A percentile compares a stretch with the other conserved stretches of the same genome.
Evolutionary conservation across 805 yeast species (phyloP).

Genomic region (Wickerhamomyces subpelliculosus): DNA sequence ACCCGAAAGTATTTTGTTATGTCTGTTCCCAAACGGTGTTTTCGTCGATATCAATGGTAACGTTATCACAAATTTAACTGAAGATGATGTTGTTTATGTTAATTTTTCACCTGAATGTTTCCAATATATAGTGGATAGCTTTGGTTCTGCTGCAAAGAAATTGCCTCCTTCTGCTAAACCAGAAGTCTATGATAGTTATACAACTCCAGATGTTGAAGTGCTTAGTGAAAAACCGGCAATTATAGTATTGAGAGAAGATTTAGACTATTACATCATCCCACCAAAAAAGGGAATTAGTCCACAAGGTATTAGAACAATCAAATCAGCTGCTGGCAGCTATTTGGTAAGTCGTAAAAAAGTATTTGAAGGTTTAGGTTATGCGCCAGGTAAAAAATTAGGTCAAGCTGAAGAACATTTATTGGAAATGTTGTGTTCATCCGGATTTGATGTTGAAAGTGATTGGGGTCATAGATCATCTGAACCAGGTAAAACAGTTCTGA

Average conservation of each 20-base stretch:
- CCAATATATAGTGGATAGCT: constrained; percentile 69
- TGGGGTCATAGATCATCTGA: constrained; percentile 94
- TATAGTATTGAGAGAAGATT: constrained; percentile 87
- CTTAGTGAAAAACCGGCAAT: constrained; percentile 80
- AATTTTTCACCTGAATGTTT: constrained; percentile 86
- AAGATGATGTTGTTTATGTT: constrained; percentile 72
- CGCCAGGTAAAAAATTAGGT: constrained; percentile 48
- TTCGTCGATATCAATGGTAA: constrained; percentile 72
- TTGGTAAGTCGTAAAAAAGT: constrained; percentile 52
- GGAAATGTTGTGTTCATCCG: constrained; percentile 92
- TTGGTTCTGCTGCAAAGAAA: constrained; percentile 63
- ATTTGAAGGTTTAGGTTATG: constrained; percentile 75
- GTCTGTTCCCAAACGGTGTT: constrained; percentile 88
- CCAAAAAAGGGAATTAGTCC: constrained; percentile 49
- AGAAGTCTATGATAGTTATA: constrained; percentile 28
- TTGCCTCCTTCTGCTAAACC: constrained; percentile 34
- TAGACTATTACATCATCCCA: constrained; percentile 89
- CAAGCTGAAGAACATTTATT: constrained; percentile 92
- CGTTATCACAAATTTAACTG: constrained; percentile 71
- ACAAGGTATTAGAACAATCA: constrained; percentile 60
- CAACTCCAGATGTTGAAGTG: constrained; percentile 52
- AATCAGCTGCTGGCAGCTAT: constrained; percentile 64
- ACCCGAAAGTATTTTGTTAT: constrained; percentile 83
- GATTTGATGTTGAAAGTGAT: constrained; percentile 53
- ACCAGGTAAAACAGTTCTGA: constrained; percentile 80